Percentiles rank a stretch among this genome's conserved stretches.
phyloP scores from a whole-genome alignment of 2,329 filamentous ascomycete genomes.

The Aspergillus sp. region DNA sequence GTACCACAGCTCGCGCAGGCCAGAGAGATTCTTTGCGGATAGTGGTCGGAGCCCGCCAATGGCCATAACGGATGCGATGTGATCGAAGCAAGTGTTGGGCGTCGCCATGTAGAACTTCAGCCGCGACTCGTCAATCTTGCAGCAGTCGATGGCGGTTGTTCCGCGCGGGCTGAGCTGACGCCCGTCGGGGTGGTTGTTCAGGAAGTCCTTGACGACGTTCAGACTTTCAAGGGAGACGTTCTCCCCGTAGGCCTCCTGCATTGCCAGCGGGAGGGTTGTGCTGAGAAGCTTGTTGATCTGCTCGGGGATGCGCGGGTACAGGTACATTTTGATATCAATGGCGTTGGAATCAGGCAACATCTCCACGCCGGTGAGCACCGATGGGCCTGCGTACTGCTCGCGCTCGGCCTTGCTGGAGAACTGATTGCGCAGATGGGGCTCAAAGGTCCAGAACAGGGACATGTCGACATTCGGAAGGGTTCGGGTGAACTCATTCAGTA shows the following conservation, averaged over 20 bases:
- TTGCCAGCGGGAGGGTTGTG: neutral
- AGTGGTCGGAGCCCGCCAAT: neutral
- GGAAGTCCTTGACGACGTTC: neutral
- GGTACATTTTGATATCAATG: neutral
- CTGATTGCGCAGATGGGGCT: neutral
- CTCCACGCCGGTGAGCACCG: neutral
- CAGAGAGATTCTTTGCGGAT: too few relatives aligned
- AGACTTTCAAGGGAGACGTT: too few relatives aligned
- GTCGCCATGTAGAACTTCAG: conserved; percentile 2
- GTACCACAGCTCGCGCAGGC: too few relatives aligned
- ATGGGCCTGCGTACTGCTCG: neutral
- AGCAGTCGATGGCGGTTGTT: neutral
- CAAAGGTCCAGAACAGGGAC: neutral
- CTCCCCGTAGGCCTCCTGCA: neutral
- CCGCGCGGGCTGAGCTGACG: neutral
- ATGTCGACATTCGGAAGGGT: neutral
- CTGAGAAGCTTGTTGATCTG: neutral
- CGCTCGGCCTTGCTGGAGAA: neutral
- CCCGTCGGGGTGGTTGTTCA: neutral
- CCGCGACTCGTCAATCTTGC: neutral
- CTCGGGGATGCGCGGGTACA: neutral
- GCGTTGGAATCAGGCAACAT: neutral
- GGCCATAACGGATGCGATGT: neutral
- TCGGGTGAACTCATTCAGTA: neutral
- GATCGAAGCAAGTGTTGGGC: neutral